Base-by-base conservation (phyloP, 129 eudicot species). In the Flaveria bidentis region DNA sequence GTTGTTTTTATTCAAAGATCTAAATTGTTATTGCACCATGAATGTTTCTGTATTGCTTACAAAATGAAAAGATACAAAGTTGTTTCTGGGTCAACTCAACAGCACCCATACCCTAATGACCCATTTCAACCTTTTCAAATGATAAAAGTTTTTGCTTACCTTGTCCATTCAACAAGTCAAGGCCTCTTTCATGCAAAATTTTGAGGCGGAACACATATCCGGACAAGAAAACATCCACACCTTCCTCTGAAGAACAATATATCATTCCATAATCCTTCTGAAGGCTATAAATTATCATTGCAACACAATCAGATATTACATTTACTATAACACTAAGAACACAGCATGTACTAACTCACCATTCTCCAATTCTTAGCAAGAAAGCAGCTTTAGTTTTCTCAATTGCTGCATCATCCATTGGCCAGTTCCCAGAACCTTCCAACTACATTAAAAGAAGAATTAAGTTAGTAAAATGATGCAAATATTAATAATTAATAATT, bases 361-460 rank as follows among this genome's bases (percentile, higher is more conserved):
- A 91, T 72, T 94, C 92, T 42, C 89, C 97, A 80, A 94, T 94
- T 79, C 82, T 79, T 56, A 94, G 86, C 84, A 94, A 78, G 74
- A 94, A 94, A 41, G 97, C 97, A 66, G 96, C 65, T 86, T 94
- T 94, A 22, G 97, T 94, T 84, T 94, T 94, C 84, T 94, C 98
- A 77, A 92, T 82, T 10, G 98, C 96, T 68, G 80, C 73, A 75
- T 91, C 97, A 81, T 91, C 93, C 91, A 87, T 84, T 14, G 97
- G 98, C 98, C 98, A 93, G 69, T 88, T 87, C 33, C 98, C 98
- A 41, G 98, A 93, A 74, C 98, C 98, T 87, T 93, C 98, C 82
- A 93, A 87, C 98, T 93, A 75, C 51, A 80, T 69, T 76, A 51
- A 11, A 18, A 70, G n/a, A 76, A 71, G 18, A 77, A 78, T 12